Percentiles rank a stretch among this genome's conserved stretches.
These are phyloP conservation scores for Ephemerocybe angulata DNA, from an alignment of 768 basidiomycete genomes.

Conservation along the genomic window DNA sequence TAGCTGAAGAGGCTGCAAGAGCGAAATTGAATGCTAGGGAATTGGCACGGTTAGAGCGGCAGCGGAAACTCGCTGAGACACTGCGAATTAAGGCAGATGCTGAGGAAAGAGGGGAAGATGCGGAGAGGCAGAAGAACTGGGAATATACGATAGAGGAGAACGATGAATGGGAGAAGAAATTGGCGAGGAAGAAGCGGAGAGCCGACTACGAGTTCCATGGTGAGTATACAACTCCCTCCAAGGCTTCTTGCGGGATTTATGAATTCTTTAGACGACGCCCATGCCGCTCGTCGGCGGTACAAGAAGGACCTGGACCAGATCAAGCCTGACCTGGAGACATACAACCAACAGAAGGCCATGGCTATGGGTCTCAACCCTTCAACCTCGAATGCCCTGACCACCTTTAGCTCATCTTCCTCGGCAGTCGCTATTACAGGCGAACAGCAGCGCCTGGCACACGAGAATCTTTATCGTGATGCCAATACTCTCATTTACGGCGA, in stretches of 20 bases:
- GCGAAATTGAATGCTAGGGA: conserved; percentile 77
- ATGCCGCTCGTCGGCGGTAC: conserved; percentile 84
- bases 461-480: conserved; percentile 88
- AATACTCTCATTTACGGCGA: conserved; percentile 93
- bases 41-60: conserved; percentile 78
- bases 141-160: conserved; percentile 95
- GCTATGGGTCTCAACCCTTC: conserved; percentile 65
- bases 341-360: conserved; percentile 86
- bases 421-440: conserved; percentile 25
- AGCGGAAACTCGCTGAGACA: conserved; percentile 85
- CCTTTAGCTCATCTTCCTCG: conserved; percentile 45
- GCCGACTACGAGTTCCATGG: conserved; percentile 92
- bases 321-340: conserved; percentile 82
- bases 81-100: conserved; percentile 84
- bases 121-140: conserved; percentile 91
- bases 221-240: conserved; percentile 34
- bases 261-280: conserved; percentile 67
- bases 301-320: conserved; percentile 88
- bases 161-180: conserved; percentile 93
- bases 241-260: neutral
- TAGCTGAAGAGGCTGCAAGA: conserved; percentile 81
- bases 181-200: conserved; percentile 74
- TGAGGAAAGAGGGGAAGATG: conserved; percentile 87
- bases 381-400: conserved; percentile 54
- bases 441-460: conserved; percentile 67